Percentiles rank a stretch among this genome's conserved stretches.
phyloP scores from a whole-genome alignment of 306 rosid genomes.

The Abrus pulchellus region DNA sequence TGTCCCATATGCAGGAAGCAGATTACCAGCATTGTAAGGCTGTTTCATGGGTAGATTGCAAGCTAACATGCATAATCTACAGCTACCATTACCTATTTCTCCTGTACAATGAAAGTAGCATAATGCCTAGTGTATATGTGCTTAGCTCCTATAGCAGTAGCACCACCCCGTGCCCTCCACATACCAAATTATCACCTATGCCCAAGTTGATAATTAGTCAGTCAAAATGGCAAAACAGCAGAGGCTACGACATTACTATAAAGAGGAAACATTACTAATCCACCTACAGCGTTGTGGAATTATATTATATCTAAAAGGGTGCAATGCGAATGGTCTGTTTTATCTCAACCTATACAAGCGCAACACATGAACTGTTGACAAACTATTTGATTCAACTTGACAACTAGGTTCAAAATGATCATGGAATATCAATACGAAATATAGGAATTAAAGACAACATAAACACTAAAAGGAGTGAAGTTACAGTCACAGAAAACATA shows the following conservation, averaged over 20 bases:
- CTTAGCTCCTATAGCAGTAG: background rate
- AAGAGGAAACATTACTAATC: background rate
- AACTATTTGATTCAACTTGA: conserved; percentile 9
- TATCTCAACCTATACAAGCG: conserved; percentile 19
- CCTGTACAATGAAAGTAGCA: background rate
- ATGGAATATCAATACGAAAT: background rate
- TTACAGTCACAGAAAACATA: background rate
- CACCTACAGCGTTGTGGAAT: background rate
- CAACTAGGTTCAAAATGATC: conserved; percentile 6
- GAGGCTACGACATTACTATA: conserved; percentile 1
- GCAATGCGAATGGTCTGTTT: conserved; percentile 34
- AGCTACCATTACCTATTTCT: background rate
- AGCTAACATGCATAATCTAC: background rate
- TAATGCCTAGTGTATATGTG: background rate
- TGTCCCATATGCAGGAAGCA: conserved; percentile 31
- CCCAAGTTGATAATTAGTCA: background rate
- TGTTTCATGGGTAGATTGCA: conserved; percentile 20
- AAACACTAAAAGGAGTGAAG: background rate
- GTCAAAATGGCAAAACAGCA: background rate
- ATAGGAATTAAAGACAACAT: background rate
- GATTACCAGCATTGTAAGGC: background rate
- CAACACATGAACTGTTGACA: background rate
- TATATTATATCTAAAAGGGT: conserved; percentile 2
- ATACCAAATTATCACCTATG: background rate
- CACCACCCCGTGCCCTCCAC: background rate